A percentile compares a stretch with the other conserved stretches of the same genome.
phyloP scores from a whole-genome alignment of 169 alveolate genomes.

The Blepharisma undulans region DNA sequence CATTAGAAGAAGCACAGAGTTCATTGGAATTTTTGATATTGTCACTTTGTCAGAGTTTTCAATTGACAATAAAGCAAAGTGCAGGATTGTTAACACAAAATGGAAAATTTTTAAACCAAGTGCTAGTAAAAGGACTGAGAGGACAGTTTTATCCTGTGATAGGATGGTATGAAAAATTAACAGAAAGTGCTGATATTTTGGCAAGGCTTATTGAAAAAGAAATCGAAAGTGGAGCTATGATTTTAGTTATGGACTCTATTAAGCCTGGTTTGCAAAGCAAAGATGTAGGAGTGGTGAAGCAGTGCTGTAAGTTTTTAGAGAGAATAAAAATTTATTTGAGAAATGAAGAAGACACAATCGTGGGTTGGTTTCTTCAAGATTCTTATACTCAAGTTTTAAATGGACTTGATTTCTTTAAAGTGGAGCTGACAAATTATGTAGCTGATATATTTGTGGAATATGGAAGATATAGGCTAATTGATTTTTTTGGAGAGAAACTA shows the following conservation, averaged over 20 bases:
- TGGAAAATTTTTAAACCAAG: slow-evolving; percentile 82
- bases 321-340: not conserved
- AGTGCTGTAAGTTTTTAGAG: slow-evolving; percentile 58
- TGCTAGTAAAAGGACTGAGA: slow-evolving; percentile 83
- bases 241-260: slow-evolving; percentile 55
- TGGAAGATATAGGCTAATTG: not conserved
- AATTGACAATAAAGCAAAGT: slow-evolving; percentile 75
- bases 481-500: not conserved
- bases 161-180: slow-evolving; percentile 68
- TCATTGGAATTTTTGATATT: slow-evolving; percentile 82
- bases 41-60: slow-evolving; percentile 69
- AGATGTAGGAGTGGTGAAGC: slow-evolving; percentile 72
- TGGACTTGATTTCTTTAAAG: not conserved
- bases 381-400: not conserved
- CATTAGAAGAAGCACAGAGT: slow-evolving; percentile 63
- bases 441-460: not conserved
- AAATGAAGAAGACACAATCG: too few species aligned
- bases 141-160: slow-evolving; percentile 80
- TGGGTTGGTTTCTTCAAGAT: not conserved
- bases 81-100: slow-evolving; percentile 83
- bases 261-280: slow-evolving; percentile 81
- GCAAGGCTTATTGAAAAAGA: slow-evolving; percentile 74
- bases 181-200: slow-evolving; percentile 50
- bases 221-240: slow-evolving; percentile 47
- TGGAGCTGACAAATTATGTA: not conserved